phyloP scores from a whole-genome alignment of 805 yeast species.

The Candida schatavii region DNA sequence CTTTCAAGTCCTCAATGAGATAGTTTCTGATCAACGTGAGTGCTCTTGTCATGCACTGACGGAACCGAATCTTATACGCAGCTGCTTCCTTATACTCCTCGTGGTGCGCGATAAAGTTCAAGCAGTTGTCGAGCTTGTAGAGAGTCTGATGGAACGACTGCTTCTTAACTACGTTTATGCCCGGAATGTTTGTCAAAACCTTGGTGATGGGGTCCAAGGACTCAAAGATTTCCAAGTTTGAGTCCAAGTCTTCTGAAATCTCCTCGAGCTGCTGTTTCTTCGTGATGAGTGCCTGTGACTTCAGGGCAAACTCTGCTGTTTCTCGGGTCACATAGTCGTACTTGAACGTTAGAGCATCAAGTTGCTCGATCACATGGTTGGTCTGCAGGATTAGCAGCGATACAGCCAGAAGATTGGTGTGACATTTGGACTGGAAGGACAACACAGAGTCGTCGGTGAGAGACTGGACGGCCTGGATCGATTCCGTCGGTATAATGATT shows the following conservation, averaged over 20 bases:
- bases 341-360: conserved; percentile 47
- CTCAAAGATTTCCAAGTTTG: conserved; percentile 60
- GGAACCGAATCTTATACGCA: conserved; percentile 65
- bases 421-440: conserved; percentile 36
- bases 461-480: conserved; percentile 39
- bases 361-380: conserved; percentile 38
- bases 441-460: conserved; percentile 30
- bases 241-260: conserved; percentile 44
- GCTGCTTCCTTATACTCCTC: conserved; percentile 62
- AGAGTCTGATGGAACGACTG: conserved; percentile 43
- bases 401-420: conserved; percentile 21
- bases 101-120: conserved; percentile 56
- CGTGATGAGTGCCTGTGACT: conserved; percentile 49
- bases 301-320: conserved; percentile 60
- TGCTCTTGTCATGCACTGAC: conserved; percentile 81
- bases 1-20: conserved; percentile 44
- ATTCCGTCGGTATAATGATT: conserved; percentile 36
- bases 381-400: conserved; percentile 44
- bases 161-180: conserved; percentile 61
- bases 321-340: conserved; percentile 59
- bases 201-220: conserved; percentile 67
- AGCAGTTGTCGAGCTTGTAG: conserved; percentile 59
- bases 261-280: conserved; percentile 42
- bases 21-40: conserved; percentile 72
- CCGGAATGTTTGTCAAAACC: conserved; percentile 56